Percentiles rank a stretch among this genome's conserved stretches.
Evolutionary conservation across 495 filamentous ascomycete species (phyloP).

Genomic region (Zalerion maritima): DNA sequence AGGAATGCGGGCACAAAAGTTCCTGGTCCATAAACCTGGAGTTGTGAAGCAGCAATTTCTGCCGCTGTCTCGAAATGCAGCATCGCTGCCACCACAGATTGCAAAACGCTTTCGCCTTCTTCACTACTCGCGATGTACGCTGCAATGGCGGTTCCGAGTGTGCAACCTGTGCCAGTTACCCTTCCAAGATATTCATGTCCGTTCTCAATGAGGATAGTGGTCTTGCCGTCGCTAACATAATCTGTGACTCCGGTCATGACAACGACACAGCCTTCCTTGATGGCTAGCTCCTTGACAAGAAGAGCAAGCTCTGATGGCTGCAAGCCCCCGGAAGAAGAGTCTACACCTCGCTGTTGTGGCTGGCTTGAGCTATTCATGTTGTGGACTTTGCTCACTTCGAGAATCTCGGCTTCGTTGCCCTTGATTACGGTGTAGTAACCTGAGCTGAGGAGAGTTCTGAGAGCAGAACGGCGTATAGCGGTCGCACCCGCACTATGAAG

Average conservation of each 20-base stretch:
- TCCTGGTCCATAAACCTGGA: constrained; percentile 60
- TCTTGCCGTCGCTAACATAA: constrained; percentile 59
- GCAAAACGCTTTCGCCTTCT: constrained; percentile 47
- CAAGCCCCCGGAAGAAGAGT: constrained; percentile 50
- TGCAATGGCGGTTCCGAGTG: constrained; percentile 67
- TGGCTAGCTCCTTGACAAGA: constrained; percentile 51
- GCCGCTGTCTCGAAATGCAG: constrained; percentile 78
- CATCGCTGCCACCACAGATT: constrained; percentile 50
- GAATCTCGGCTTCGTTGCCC: constrained; percentile 86
- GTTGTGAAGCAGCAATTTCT: constrained; percentile 48
- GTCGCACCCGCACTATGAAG: constrained; percentile 56
- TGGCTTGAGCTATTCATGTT: constrained; percentile 30
- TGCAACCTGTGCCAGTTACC: constrained; percentile 83
- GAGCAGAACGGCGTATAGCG: constrained; percentile 48
- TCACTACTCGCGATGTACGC: constrained; percentile 48
- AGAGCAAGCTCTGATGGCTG: constrained; percentile 36
- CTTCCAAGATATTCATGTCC: constrained; percentile 64
- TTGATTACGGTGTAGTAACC: constrained; percentile 84
- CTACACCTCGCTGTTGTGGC: constrained; percentile 75
- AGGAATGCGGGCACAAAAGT: constrained; percentile 81
- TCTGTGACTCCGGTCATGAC: constrained; percentile 75
- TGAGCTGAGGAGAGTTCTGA: constrained; percentile 53
- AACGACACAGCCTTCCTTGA: constrained; percentile 55
- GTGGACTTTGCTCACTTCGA: constrained; percentile 56
- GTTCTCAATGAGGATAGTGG: constrained; percentile 53